A percentile compares a stretch with the other conserved stretches of the same genome.
Evolutionary conservation across 352 stramenopile genomes (phyloP).

Genomic region (Peronospora belbahrii): DNA sequence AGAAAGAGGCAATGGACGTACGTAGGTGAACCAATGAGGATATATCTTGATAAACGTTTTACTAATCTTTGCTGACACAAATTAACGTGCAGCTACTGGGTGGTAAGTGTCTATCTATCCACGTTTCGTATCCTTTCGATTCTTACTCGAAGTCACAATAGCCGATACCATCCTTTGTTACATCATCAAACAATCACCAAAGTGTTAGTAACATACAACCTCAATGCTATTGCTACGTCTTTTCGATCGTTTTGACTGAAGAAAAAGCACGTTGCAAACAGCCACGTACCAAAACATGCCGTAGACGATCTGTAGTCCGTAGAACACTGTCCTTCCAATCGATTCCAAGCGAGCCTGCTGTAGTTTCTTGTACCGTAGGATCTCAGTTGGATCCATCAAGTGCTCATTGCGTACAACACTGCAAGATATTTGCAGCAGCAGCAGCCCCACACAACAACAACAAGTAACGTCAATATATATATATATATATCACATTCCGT

Average conservation of each 20-base stretch:
- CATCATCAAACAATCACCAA: background rate
- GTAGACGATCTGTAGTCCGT: slow-evolving; percentile 84
- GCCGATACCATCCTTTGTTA: slow-evolving; percentile 78
- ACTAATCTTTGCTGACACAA: no score
- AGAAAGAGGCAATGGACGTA: no score
- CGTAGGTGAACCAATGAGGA: no score
- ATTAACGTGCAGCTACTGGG: no score
- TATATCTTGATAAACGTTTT: no score
- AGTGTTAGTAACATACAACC: background rate
- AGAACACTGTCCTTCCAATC: slow-evolving; percentile 82
- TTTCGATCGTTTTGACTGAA: no score
- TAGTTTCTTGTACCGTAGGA: slow-evolving; percentile 83
- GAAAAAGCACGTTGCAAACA: no score
- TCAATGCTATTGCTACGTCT: background rate
- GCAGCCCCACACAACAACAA: background rate
- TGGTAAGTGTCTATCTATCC: no score
- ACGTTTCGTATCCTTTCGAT: slow-evolving; percentile 32
- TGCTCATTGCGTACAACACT: slow-evolving; percentile 75
- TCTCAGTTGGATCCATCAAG: slow-evolving; percentile 79
- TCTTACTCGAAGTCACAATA: slow-evolving; percentile 66
- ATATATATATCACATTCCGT: background rate
- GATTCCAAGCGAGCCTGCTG: slow-evolving; percentile 67
- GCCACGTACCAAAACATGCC: slow-evolving; percentile 84
- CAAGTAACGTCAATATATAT: background rate
- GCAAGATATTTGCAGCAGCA: background rate